Evolutionary conservation across 2,329 filamentous ascomycete species (phyloP).

Genomic region (Cladorrhinum sp.): DNA sequence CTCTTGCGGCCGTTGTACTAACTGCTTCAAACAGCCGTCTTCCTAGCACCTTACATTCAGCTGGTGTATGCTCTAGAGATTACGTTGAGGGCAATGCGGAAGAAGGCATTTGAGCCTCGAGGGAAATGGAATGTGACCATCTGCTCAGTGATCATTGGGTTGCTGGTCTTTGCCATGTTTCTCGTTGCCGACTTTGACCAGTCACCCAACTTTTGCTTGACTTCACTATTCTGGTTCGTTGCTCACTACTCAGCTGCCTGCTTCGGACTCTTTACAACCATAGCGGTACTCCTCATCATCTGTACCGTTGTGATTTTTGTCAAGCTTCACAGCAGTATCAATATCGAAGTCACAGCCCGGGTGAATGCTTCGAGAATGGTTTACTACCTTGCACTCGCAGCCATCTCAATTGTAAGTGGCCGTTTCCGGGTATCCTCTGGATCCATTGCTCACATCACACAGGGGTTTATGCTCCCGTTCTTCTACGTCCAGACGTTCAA

Average conservation of each 20-base stretch:
- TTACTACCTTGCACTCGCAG: slow-evolving; percentile 59
- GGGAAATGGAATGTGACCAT: slow-evolving; percentile 59
- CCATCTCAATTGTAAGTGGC: slow-evolving; percentile 54
- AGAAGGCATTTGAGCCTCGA: slow-evolving; percentile 55
- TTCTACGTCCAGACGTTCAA: slow-evolving; percentile 57
- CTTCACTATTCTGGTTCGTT: slow-evolving; percentile 66
- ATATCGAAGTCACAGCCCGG: slow-evolving; percentile 57
- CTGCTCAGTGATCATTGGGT: slow-evolving; percentile 50
- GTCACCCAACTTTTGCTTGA: slow-evolving; percentile 61
- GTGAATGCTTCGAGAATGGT: slow-evolving; percentile 67
- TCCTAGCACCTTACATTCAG: slow-evolving; percentile 64
- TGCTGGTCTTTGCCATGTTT: slow-evolving; percentile 55
- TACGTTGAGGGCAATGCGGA: slow-evolving; percentile 52
- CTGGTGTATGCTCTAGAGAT: slow-evolving; percentile 64
- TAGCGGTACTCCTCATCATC: slow-evolving; percentile 49
- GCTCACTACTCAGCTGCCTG: slow-evolving; percentile 57
- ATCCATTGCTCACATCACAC: slow-evolving; percentile 11
- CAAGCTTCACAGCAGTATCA: slow-evolving; percentile 52
- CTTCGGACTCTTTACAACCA: slow-evolving; percentile 51
- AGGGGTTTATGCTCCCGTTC: slow-evolving; percentile 61
- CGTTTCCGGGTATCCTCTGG: neutral
- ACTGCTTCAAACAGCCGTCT: slow-evolving; percentile 49
- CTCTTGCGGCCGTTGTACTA: neutral
- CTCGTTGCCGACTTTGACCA: slow-evolving; percentile 55
- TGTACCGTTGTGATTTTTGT: slow-evolving; percentile 54